These are phyloP conservation scores for Cryptococcus hybrid DNA, from an alignment of 1,284 basidiomycete genomes.

Conservation along the genomic window DNA sequence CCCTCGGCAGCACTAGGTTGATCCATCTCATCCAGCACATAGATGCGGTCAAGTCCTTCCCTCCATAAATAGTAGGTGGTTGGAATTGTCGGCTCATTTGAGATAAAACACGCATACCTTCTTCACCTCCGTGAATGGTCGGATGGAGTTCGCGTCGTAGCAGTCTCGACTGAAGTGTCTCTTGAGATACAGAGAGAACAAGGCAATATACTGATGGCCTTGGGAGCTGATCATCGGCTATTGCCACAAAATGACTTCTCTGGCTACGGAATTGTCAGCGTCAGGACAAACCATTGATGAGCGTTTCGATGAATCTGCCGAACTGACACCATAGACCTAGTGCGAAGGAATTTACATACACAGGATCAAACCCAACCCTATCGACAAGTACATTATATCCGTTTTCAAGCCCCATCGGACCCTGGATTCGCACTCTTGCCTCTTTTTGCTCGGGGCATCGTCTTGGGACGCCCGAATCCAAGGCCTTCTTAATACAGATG, in stretches of 20 bases:
- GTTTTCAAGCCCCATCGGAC: slow-evolving; percentile 26
- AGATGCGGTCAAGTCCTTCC: slow-evolving; percentile 40
- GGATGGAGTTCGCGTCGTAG: slow-evolving; percentile 34
- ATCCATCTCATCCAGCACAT: slow-evolving; percentile 18
- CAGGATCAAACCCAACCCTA: slow-evolving; percentile 42
- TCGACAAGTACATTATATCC: slow-evolving; percentile 48
- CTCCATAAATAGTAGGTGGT: slow-evolving; percentile 21
- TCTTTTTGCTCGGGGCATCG: slow-evolving; percentile 34
- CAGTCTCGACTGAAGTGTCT: slow-evolving; percentile 33
- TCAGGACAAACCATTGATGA: not conserved
- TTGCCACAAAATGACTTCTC: slow-evolving; percentile 43
- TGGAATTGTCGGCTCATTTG: slow-evolving; percentile 32
- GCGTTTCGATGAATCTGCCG: not conserved
- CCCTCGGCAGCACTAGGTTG: slow-evolving; percentile 29
- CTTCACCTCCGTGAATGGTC: slow-evolving; percentile 37
- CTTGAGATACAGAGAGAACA: slow-evolving; percentile 18
- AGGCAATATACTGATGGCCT: slow-evolving; percentile 23
- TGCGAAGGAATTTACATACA: slow-evolving; percentile 26
- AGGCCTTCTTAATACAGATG: not conserved
- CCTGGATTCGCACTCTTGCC: slow-evolving; percentile 43
- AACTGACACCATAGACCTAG: not conserved
- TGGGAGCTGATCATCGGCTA: slow-evolving; percentile 19
- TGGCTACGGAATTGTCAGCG: slow-evolving; percentile 26
- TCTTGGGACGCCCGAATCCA: slow-evolving; percentile 50
- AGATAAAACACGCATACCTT: slow-evolving; percentile 35